Base-by-base conservation (phyloP, 768 basidiomycete species). In the Rhizopogon vinicolor region DNA sequence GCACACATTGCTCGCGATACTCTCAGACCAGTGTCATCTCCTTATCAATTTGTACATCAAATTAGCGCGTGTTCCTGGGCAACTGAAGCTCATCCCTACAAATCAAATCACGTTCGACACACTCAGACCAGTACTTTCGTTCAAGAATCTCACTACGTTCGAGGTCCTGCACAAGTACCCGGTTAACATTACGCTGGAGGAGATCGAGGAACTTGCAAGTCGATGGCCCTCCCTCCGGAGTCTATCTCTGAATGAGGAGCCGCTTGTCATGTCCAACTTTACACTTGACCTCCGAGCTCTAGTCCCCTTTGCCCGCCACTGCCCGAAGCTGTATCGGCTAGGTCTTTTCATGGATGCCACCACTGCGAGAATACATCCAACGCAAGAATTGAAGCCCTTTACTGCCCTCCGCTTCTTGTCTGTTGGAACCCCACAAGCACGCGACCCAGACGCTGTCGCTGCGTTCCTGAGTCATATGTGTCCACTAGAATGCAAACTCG, bases 381-480 rank as follows among this genome's bases (percentile, higher is more conserved):
- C 55, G 0, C 33, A 42, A 1, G 18, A 39, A 5, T 45, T 70
- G 43, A 40, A 55, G 39, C 57, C 64, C 1, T 71, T 71, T 40
- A 3, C 28, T 16, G 51, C 58, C 2, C 64, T 69, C 3, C 29
- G 8, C 1, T 44, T 56, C 7, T 44, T 87, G 10, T 75, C 74
- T 14, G 67, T 85, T 58, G 84, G 84, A 0, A 74, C 81, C 0
- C 84, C 83, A n/a, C 65, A 68, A 49, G 74, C 82, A 28, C 45
- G 62, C 1, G 74, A 81, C 12, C 65, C 74, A 5, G 75, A 70
- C 4, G 60, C 75, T 0, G 76, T 79, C 31, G 76, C 84, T n/a
- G 71, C 80, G 9, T 84, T 80, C 60, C 71, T 87, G 53, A 79
- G 79, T 59, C 75, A 75, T n/a, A 60, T 87, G 3, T 75, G 78